Conservation (phyloP, 371 early-diverging fungal species). For the Catenaria anguillulae region DNA sequence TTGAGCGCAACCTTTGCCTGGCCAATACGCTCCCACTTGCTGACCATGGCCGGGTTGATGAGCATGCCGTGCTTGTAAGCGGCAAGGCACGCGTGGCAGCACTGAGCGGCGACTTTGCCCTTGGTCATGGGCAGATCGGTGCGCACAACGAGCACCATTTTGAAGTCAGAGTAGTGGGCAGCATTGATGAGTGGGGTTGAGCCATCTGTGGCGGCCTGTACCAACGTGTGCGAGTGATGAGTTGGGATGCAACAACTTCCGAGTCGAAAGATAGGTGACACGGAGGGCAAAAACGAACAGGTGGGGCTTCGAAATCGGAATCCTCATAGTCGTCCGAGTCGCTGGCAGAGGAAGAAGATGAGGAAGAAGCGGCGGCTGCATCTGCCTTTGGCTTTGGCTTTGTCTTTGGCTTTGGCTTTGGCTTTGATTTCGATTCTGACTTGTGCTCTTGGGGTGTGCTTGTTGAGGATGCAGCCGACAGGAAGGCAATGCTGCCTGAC, state of each 20-base stretch:
- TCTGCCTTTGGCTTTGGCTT: too few species aligned
- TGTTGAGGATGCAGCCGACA: background rate
- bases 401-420: too few species aligned
- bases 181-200: background rate
- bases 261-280: background rate
- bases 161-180: conserved; percentile 4
- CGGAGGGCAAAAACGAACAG: too few species aligned
- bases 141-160: conserved; percentile 49
- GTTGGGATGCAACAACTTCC: background rate
- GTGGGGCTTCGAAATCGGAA: background rate
- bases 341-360: background rate
- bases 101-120: conserved; percentile 92
- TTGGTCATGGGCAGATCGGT: conserved; percentile 88
- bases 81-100: conserved; percentile 85
- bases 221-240: background rate
- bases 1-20: conserved; percentile 80
- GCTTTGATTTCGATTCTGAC: too few species aligned
- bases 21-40: conserved; percentile 60
- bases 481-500: background rate
- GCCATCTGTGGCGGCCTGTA: background rate
- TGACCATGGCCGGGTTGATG: conserved; percentile 35
- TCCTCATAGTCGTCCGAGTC: background rate
- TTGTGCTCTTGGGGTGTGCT: background rate
- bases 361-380: background rate
- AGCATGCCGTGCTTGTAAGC: conserved; percentile 52